Percentiles rank a stretch among this genome's conserved stretches.
Conservation (phyloP, 1,284 basidiomycete genomes). For the Hypsizygus ulmarius region DNA sequence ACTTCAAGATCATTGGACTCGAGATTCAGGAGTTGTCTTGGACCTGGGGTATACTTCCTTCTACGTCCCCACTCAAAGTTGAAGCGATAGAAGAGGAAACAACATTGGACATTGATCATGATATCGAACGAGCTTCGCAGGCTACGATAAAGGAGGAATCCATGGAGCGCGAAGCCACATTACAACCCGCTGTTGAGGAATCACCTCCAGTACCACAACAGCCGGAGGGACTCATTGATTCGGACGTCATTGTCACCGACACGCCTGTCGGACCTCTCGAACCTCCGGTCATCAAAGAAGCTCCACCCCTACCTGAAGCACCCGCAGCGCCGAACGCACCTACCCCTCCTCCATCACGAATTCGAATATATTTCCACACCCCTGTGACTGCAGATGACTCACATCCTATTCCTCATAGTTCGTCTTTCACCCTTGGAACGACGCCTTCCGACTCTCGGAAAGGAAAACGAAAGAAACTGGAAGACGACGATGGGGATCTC, state of each 20-base stretch:
- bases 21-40: conserved; percentile 73
- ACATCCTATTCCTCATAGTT: conserved; percentile 59
- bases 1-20: conserved; percentile 92
- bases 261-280: not conserved
- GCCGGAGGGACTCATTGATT: conserved; percentile 4
- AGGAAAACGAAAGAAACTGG: conserved; percentile 79
- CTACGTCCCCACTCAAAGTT: conserved; percentile 29
- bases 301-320: conserved; percentile 21
- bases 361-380: conserved; percentile 86
- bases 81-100: conserved; percentile 38
- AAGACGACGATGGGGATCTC: conserved; percentile 76
- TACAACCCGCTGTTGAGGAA: conserved; percentile 19
- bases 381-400: conserved; percentile 77
- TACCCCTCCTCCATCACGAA: conserved; percentile 66
- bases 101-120: conserved; percentile 29
- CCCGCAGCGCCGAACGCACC: conserved; percentile 28
- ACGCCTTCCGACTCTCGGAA: conserved; percentile 61
- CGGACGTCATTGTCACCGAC: conserved; percentile 1
- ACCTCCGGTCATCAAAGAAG: conserved; percentile 18
- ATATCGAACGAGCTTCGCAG: conserved; percentile 24
- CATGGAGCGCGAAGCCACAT: conserved; percentile 24
- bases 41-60: conserved; percentile 65
- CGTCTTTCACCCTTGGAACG: conserved; percentile 40
- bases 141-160: conserved; percentile 40
- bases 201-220: conserved; percentile 10